Conservation (phyloP, 176 grass and related monocot genomes). For the Olyra latifolia region DNA sequence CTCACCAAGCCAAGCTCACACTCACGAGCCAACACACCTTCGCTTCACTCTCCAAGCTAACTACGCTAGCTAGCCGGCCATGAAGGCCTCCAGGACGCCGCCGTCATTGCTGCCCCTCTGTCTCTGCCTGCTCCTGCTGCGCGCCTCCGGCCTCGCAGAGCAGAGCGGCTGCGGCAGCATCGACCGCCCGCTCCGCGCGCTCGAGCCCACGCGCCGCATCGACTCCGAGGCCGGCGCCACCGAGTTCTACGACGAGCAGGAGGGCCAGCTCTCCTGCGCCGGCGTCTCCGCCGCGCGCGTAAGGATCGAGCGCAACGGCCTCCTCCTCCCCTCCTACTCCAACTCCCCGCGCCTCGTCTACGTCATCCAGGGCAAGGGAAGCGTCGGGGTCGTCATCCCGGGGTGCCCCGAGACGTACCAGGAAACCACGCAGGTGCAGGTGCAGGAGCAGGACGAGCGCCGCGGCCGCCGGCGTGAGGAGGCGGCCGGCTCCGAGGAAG, state of each 20-base stretch:
- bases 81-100: background rate
- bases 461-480: background rate
- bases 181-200: constrained; percentile 27
- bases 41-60: too few species aligned
- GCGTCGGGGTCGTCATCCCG: constrained; percentile 20
- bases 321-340: constrained; percentile 44
- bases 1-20: too few species aligned
- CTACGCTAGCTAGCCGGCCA: background rate
- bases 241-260: constrained; percentile 43
- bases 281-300: constrained; percentile 34
- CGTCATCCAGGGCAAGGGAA: constrained; percentile 34
- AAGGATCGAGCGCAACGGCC: constrained; percentile 39
- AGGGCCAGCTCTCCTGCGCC: constrained; percentile 43
- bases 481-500: too few species aligned
- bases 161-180: constrained; percentile 28
- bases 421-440: constrained; percentile 6
- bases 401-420: constrained; percentile 50
- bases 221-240: constrained; percentile 40
- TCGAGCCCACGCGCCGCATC: constrained; percentile 27
- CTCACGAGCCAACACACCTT: too few species aligned
- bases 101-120: background rate
- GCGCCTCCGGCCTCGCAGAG: background rate
- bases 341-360: constrained; percentile 48
- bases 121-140: background rate
- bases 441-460: background rate